Base-by-base conservation (phyloP, 2,329 filamentous ascomycete genomes). In the Xylariaceae sp. region DNA sequence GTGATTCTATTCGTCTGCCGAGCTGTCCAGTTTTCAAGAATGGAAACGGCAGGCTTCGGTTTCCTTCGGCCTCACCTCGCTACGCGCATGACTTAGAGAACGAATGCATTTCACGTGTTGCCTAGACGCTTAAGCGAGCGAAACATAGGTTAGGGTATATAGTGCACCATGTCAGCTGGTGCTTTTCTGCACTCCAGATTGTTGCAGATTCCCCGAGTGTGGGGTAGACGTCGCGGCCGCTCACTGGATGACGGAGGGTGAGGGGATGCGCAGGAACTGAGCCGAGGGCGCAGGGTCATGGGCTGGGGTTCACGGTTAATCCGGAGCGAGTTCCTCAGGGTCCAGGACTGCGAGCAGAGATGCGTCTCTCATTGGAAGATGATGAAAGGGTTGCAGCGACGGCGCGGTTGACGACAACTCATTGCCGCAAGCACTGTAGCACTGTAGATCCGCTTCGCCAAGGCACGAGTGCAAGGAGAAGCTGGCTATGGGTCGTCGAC, bases 101-200 rank as follows among this genome's bases (percentile, higher is more conserved):
- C 52, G 54, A 52, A 36, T 44, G 49, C 41, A 52, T 55, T 59
- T 50, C 54, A 55, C 45, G 55, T 52, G 54, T 54, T 47, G 56
- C 49, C 53, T 56, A 58, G 55, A 54, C 56, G 57, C 61, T 60
- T 63, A 64, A 62, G 62, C 62, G 62, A 64, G 54, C 55, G 58
- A 59, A 58, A 58, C 42, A 53, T 53, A 57, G 47, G 47, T 51
- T 52, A 49, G 48, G 50, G 58, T 58, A 58, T 61, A 62, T 60
- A 59, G 56, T 62, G 50, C 45, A 49, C 58, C n/a, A 51, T 60
- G 60, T 62, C 61, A 62, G 55, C 52, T 62, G 61, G 56, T 55
- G 49, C 51, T 49, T 44, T 45, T 55, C 55, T 64, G 62, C 61
- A 64, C 62, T 62, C 62, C 62, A 58, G 59, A 60, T 59, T 59